Evolutionary conservation across 768 basidiomycete genomes (phyloP).

Genomic region (Pleurotus eryngii): DNA sequence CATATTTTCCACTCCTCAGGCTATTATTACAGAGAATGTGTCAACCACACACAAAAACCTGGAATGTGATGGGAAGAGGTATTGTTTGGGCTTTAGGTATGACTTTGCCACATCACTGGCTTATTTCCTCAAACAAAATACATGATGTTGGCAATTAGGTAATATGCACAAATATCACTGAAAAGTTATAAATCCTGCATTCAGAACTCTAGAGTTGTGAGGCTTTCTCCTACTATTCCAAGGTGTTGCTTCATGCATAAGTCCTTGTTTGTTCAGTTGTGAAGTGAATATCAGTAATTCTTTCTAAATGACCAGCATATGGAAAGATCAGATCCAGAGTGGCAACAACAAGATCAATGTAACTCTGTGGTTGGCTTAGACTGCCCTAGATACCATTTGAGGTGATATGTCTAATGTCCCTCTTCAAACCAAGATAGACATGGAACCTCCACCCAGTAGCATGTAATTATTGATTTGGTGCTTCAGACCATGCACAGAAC

Average conservation of each 20-base stretch:
- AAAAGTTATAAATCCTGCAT: conserved; percentile 26
- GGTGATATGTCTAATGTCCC: conserved; percentile 21
- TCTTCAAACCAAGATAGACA: background rate
- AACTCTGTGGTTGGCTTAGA: conserved; percentile 24
- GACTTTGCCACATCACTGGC: background rate
- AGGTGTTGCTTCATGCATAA: conserved; percentile 22
- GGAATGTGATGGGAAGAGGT: conserved; percentile 22
- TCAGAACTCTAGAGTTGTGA: conserved; percentile 12
- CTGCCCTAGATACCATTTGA: conserved; percentile 35
- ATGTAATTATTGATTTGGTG: conserved; percentile 33
- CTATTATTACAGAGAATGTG: conserved; percentile 24
- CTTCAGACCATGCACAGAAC: conserved; percentile 20
- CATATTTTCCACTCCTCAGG: conserved; percentile 28
- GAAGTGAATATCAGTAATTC: background rate
- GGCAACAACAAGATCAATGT: conserved; percentile 22
- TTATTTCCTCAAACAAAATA: no score
- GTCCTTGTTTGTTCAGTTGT: background rate
- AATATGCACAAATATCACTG: conserved; percentile 24
- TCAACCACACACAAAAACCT: conserved; percentile 14
- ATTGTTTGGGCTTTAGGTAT: conserved; percentile 26
- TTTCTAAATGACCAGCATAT: conserved; percentile 17
- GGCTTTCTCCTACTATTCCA: conserved; percentile 24
- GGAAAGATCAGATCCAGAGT: conserved; percentile 23
- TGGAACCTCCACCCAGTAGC: conserved; percentile 23
- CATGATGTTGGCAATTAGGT: conserved; percentile 4